Percentiles rank a stretch among this genome's conserved stretches.
phyloP scores from a whole-genome alignment of 2,329 filamentous ascomycete species.

The Pestalotiopsis fici region DNA sequence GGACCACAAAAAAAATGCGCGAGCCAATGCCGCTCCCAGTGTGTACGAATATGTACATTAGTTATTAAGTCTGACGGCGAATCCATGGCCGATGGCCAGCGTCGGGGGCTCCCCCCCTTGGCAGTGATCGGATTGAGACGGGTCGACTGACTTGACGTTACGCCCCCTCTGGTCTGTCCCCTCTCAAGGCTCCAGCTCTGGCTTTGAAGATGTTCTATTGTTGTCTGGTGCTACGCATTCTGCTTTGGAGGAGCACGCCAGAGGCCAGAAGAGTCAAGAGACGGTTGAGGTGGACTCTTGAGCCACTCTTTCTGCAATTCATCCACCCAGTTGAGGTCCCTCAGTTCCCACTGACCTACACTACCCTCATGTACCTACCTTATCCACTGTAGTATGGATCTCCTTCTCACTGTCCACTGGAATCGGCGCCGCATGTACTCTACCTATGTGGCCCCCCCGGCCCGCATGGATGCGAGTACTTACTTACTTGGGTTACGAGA shows the following conservation, averaged over 20 bases:
- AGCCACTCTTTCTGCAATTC: not conserved
- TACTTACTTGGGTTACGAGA: conserved; percentile 4
- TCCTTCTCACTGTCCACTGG: not conserved
- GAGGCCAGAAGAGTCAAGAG: not conserved
- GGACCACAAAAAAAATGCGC: not conserved
- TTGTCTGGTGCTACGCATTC: not conserved
- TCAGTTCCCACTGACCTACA: too few relatives aligned
- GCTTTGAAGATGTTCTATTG: not conserved
- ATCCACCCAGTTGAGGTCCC: not conserved
- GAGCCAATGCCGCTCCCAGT: not conserved
- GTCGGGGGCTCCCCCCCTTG: not conserved
- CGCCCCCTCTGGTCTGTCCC: not conserved
- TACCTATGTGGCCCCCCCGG: not conserved
- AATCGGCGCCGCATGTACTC: not conserved
- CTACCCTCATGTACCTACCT: not conserved
- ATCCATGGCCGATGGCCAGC: not conserved
- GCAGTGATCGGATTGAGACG: not conserved
- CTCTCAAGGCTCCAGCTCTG: not conserved
- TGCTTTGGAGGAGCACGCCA: not conserved
- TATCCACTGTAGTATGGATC: not conserved
- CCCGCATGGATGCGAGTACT: not conserved
- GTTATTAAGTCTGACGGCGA: not conserved
- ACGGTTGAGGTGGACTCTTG: not conserved
- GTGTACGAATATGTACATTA: not conserved
- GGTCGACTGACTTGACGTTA: not conserved